Conservation (phyloP, 257 asterid species). For the Fraxinus pennsylvanica region DNA sequence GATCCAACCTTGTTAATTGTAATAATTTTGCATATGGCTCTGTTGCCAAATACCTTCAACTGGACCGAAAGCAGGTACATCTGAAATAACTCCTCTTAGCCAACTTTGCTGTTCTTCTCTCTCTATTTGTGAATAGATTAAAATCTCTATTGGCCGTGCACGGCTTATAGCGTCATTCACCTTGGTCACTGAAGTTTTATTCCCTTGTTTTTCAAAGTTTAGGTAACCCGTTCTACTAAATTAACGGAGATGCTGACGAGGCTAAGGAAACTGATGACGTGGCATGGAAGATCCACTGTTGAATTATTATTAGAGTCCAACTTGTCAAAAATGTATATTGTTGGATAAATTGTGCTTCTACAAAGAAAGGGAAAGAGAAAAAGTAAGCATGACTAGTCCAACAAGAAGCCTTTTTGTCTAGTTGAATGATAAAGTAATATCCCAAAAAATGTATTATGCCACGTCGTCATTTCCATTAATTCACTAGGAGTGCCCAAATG, state of each 20-base stretch:
- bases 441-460: background rate
- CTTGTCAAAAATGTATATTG: background rate
- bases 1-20: conserved; percentile 65
- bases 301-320: background rate
- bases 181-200: background rate
- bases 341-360: background rate
- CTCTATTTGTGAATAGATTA: background rate
- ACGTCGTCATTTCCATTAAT: background rate
- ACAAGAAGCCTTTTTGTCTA: background rate
- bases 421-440: background rate
- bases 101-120: background rate
- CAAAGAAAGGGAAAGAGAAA: background rate
- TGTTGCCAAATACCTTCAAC: conserved; percentile 77
- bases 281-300: background rate
- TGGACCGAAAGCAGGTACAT: conserved; percentile 80
- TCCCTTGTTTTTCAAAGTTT: background rate
- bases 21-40: conserved; percentile 72
- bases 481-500: background rate
- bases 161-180: background rate
- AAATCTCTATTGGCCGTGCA: background rate
- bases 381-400: background rate
- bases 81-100: conserved; percentile 12
- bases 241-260: background rate
- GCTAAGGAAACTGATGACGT: too few relatives aligned
- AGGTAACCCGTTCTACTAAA: background rate